These are phyloP conservation scores for Chamaecrista fasciculata DNA, from an alignment of 306 rosid species.

Conservation along the genomic window DNA sequence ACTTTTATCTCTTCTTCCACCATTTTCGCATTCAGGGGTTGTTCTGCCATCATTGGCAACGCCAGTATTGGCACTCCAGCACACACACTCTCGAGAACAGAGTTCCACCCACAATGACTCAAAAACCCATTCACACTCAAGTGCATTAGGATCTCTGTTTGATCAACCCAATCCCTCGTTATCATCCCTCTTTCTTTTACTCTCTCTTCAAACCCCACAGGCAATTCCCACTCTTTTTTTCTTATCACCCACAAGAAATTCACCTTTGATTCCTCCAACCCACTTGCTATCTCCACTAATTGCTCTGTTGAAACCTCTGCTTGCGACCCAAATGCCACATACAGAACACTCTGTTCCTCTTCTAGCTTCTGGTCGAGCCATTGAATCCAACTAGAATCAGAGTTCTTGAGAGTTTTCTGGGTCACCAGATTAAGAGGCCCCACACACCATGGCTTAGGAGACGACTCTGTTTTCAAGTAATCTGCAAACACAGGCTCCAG, in stretches of 20 bases:
- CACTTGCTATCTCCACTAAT: constrained; percentile 40
- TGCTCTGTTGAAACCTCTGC: constrained; percentile 35
- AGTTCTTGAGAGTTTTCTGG: neutral
- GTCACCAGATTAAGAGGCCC: constrained; percentile 45
- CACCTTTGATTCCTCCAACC: constrained; percentile 40
- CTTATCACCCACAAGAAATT: constrained; percentile 44
- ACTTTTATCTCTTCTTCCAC: constrained; percentile 50
- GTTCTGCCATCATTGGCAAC: constrained; percentile 52
- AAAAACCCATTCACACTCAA: constrained; percentile 44
- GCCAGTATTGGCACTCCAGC: constrained; percentile 51
- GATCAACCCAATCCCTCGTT: constrained; percentile 54
- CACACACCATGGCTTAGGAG: constrained; percentile 20
- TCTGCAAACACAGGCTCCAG: constrained; percentile 43
- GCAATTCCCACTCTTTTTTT: neutral
- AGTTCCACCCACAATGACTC: constrained; percentile 69
- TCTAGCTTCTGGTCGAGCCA: constrained; percentile 42
- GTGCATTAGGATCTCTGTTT: constrained; percentile 40
- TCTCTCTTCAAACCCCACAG: constrained; percentile 38
- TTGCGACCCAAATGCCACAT: constrained; percentile 54
- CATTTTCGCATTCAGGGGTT: constrained; percentile 44
- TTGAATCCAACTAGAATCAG: neutral
- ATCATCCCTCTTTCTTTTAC: constrained; percentile 41
- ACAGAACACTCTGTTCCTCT: constrained; percentile 27
- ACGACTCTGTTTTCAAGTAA: neutral
- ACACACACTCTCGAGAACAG: constrained; percentile 47